Percentiles rank a stretch among this genome's conserved stretches.
These are phyloP conservation scores for Fusarium miscanthi DNA, from an alignment of 2,329 filamentous ascomycete genomes.

Conservation along the genomic window DNA sequence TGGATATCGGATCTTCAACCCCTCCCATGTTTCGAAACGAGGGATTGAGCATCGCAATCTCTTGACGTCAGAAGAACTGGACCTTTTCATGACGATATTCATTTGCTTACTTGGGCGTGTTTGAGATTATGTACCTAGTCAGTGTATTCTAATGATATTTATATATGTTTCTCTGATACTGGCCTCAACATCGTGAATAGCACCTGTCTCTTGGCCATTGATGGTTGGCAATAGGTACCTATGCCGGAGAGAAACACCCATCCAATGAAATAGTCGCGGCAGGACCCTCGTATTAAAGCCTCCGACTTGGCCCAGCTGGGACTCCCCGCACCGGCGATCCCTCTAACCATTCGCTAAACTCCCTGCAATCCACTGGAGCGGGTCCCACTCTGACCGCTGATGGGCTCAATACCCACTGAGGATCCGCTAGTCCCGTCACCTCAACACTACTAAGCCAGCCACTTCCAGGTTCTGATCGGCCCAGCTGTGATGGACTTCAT, in stretches of 20 bases:
- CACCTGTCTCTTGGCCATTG: background rate
- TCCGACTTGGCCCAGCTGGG: conserved; percentile 30
- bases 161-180: background rate
- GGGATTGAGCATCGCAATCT: conserved; percentile 34
- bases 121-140: background rate
- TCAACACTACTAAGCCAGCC: conserved; percentile 17
- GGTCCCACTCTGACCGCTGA: background rate
- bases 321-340: conserved; percentile 37
- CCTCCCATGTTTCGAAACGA: conserved; percentile 30
- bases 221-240: conserved; percentile 5
- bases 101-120: conserved; percentile 2
- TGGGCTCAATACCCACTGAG: conserved; percentile 21
- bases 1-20: conserved; percentile 25
- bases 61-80: conserved; percentile 28
- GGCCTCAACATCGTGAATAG: conserved; percentile 1
- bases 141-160: background rate
- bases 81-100: conserved; percentile 26
- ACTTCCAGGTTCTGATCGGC: conserved; percentile 15
- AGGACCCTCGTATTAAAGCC: conserved; percentile 36
- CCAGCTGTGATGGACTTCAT: conserved; percentile 22
- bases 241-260: conserved; percentile 10
- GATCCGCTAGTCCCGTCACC: conserved; percentile 10
- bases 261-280: conserved; percentile 29
- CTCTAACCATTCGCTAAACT: conserved; percentile 34
- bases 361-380: conserved; percentile 8